Evolutionary conservation across 2,329 filamentous ascomycete species (phyloP).

Genomic region (Diaporthe citri): DNA sequence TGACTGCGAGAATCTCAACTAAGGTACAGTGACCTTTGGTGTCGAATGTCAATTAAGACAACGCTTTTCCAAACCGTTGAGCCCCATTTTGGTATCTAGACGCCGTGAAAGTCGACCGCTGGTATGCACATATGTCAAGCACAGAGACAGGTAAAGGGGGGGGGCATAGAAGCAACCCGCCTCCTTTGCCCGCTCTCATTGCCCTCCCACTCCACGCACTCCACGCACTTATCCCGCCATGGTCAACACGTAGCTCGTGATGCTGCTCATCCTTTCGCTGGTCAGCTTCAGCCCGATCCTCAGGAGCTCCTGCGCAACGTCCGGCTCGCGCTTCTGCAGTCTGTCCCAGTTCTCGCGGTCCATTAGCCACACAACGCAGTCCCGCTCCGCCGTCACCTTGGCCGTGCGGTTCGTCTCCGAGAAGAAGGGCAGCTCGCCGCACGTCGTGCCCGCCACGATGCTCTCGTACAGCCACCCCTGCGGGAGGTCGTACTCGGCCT

Average conservation of each 20-base stretch:
- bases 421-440: constrained; percentile 96
- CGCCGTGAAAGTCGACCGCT: constrained; percentile 11
- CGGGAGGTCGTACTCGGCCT: constrained; percentile 90
- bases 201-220: too few relatives aligned
- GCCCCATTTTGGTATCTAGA: constrained; percentile 28
- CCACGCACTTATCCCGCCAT: constrained; percentile 58
- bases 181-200: not conserved
- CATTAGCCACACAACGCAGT: constrained; percentile 87
- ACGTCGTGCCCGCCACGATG: constrained; percentile 94
- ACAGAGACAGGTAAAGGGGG: not conserved
- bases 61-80: constrained; percentile 2
- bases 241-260: constrained; percentile 68
- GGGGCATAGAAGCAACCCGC: not conserved
- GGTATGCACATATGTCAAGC: constrained; percentile 9
- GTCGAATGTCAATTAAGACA: not conserved
- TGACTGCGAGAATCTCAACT: not conserved
- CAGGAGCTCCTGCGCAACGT: constrained; percentile 86
- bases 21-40: not conserved
- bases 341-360: constrained; percentile 77
- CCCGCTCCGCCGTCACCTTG: constrained; percentile 84
- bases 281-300: constrained; percentile 93
- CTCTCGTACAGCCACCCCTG: constrained; percentile 91
- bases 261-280: constrained; percentile 86
- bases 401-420: constrained; percentile 89
- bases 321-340: constrained; percentile 78